Base-by-base conservation (phyloP, 1,284 basidiomycete genomes). In the Puccinia sorghi region DNA sequence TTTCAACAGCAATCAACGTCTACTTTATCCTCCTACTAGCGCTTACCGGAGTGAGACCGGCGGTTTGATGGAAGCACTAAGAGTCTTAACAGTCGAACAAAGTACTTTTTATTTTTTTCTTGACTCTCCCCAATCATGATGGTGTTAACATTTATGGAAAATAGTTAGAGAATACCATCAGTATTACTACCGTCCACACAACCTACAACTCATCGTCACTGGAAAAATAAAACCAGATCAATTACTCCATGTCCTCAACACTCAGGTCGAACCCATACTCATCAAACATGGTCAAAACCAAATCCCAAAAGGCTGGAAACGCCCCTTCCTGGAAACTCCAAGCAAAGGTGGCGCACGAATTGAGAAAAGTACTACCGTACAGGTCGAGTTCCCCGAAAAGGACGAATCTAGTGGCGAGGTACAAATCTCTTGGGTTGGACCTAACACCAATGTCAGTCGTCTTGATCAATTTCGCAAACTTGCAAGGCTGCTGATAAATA, bases 11-110 rank as follows among this genome's bases (percentile, higher is more conserved):
- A 87, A 90, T 80, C 93, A 95, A 83, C 90, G 91, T 32, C 85
- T 92, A 39, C 84, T 96, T 52, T 94, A 97, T 83, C 92, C 93
- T 32, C 85, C 88, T 70, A 89, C 88, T 9, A 98, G 92, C 81
- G 97, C 90, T 15, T 98, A 99, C 84, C 89, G 95, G 25, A 95
- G 93, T 83, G 97, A 99, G 86, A 98, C 96, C 0, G 97, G 97
- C 37, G 97, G 97, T 63, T 86, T 99, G 50, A 94, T 98, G 93
- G 90, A 92, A 81, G 93, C 93, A 1, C 86, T 99, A 54, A 88
- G 97, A 52, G 89, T 91, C 11, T 87, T 99, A 77, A 92, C 90
- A 4, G 91, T 94, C 37, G 91, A 98, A 81, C 90, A 96, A 86
- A 96, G 95, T 97, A 84, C 48, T 25, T 48, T 13, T 11, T 39